phyloP scores from a whole-genome alignment of 305 asterid species.

The Withania somnifera region DNA sequence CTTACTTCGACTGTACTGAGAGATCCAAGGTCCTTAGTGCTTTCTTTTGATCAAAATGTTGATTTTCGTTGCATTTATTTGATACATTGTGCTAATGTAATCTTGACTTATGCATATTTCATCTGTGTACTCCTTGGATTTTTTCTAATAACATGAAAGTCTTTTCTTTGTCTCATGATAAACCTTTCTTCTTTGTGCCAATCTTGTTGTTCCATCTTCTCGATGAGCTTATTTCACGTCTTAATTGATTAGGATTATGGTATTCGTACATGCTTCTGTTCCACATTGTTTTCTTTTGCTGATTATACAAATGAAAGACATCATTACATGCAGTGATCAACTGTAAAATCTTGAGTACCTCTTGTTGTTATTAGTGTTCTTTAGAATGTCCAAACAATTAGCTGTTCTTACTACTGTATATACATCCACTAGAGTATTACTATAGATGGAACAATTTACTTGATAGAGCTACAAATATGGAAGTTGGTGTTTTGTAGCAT shows the following conservation, averaged over 20 bases:
- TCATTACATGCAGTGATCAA: neutral
- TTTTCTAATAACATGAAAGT: constrained; percentile 8
- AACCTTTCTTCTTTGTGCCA: neutral
- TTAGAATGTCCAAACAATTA: neutral
- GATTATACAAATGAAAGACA: neutral
- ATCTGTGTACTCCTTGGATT: constrained; percentile 1
- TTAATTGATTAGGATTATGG: neutral
- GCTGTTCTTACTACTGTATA: neutral
- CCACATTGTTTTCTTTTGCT: neutral
- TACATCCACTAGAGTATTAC: neutral
- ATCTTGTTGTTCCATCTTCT: neutral
- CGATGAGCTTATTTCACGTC: neutral
- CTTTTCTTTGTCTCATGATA: neutral
- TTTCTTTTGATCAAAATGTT: constrained; percentile 10
- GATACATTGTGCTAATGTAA: constrained; percentile 16
- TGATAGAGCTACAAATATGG: neutral
- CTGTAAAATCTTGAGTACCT: neutral
- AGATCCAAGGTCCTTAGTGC: constrained; percentile 23
- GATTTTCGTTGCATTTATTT: constrained; percentile 11
- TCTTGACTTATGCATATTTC: constrained; percentile 16
- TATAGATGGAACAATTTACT: neutral
- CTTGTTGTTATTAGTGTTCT: neutral
- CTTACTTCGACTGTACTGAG: constrained; percentile 60
- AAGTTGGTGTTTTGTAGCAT: neutral
- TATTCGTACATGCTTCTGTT: neutral